Base-by-base conservation (phyloP, 2,329 filamentous ascomycete species). In the Penicillium thymicola region DNA sequence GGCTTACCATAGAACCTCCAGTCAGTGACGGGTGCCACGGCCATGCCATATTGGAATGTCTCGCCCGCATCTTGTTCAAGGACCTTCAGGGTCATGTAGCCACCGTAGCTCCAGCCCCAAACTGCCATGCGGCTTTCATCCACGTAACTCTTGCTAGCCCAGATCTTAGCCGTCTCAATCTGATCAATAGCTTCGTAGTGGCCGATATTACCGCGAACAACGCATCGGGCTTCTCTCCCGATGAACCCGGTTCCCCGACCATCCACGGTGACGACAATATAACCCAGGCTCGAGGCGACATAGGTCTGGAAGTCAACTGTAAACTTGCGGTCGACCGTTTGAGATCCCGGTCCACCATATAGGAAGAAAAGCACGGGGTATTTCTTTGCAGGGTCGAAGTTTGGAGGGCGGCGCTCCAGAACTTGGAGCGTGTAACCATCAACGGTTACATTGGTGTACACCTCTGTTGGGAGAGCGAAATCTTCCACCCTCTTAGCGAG, bases 81-180 rank as follows among this genome's bases (percentile, higher is more conserved):
- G 1, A 91, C 94, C 79, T 99, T 99, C 67, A 99, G 82, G 6
- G 94, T 90, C 80, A 90, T 89, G 79, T 96, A 99, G 11, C 94
- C 94, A 56, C 94, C 94, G 70, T 94, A 99, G 61, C 90, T 96
- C 94, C 94, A 99, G 46, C 94, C 94, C 94, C 94, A 99, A 70
- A 99, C 96, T 21, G 92, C 92, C 65, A 99, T 85, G 53, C 89
- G 85, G 7, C 85, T 81, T 27, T 83, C 79, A 71, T 99, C 95
- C 14, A 97, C 87, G 72, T 99, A 97, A 14, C 82, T 75, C 70
- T 91, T 93, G 37, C 79, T 78, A 0, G 89, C 88, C 87, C 91
- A 97, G 62, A 89, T 85, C 74, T 92, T 89, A 4, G 90, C 94
- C 0, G 92, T 89, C 27, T 87, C 89, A 63, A 99, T 97, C 73